A percentile compares a stretch with the other conserved stretches of the same genome.
These are phyloP conservation scores for Fraxinus pennsylvanica DNA, from an alignment of 257 asterid genomes.

Conservation along the genomic window DNA sequence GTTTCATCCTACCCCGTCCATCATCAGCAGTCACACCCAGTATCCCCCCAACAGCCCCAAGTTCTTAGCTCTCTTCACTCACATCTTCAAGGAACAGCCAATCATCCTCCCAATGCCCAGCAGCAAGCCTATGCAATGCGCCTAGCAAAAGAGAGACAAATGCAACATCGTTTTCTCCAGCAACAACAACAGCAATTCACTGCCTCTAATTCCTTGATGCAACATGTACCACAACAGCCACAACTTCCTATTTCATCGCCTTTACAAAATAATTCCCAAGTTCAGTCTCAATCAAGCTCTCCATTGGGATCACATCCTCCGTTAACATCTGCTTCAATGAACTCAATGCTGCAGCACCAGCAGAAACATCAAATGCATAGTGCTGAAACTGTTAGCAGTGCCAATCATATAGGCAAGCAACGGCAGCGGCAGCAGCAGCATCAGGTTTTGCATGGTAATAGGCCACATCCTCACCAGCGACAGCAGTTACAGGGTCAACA, in stretches of 20 bases:
- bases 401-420: conserved; percentile 1
- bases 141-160: conserved; percentile 2
- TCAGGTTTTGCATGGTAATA: conserved; percentile 47
- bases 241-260: not conserved
- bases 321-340: not conserved
- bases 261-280: conserved; percentile 2
- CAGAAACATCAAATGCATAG: conserved; percentile 1
- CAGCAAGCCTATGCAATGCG: not conserved
- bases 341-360: conserved; percentile 3
- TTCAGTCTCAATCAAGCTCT: conserved; percentile 1
- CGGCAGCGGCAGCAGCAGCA: conserved; percentile 27
- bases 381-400: conserved; percentile 3
- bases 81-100: conserved; percentile 25
- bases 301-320: not conserved
- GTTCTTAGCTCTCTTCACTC: conserved; percentile 38
- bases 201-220: conserved; percentile 12
- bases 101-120: not conserved
- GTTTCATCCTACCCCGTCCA: conserved; percentile 44
- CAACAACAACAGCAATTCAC: not conserved
- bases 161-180: not conserved
- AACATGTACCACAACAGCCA: conserved; percentile 1
- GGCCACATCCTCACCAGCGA: conserved; percentile 58
- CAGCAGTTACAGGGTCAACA: conserved; percentile 67
- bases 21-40: conserved; percentile 43
- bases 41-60: conserved; percentile 43